Evolutionary conservation across 140 eudicot genomes (phyloP).

Genomic region (Ambrosia hybrid): DNA sequence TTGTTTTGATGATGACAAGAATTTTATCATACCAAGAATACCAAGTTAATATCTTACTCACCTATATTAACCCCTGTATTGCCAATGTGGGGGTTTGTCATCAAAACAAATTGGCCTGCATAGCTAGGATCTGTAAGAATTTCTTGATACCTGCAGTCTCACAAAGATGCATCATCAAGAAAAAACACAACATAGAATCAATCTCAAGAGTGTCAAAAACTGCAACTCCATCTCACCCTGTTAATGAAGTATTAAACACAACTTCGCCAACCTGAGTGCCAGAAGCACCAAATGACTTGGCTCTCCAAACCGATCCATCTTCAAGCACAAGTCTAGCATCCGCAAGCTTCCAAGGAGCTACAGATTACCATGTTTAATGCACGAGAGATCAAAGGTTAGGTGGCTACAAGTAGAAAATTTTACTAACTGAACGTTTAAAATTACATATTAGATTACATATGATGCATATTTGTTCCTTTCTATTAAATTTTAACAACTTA

Average conservation of each 20-base stretch:
- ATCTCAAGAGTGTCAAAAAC: background rate
- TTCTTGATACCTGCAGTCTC: constrained; percentile 69
- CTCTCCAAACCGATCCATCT: constrained; percentile 95
- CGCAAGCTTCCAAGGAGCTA: constrained; percentile 93
- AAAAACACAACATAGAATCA: too few relatives aligned
- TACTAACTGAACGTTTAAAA: background rate
- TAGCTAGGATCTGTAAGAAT: constrained; percentile 98
- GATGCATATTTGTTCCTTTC: background rate
- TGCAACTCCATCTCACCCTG: constrained; percentile 56
- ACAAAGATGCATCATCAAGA: background rate
- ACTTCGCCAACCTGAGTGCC: constrained; percentile 99
- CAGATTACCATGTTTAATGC: background rate
- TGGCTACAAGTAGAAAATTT: too few relatives aligned
- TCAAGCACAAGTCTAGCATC: constrained; percentile 97
- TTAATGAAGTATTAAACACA: constrained; percentile 91
- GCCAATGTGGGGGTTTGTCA: constrained; percentile 96
- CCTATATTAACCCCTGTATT: constrained; percentile 97
- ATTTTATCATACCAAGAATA: background rate
- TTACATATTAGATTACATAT: background rate
- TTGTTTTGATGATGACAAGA: constrained; percentile 1
- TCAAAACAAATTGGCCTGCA: constrained; percentile 97
- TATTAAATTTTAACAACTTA: background rate
- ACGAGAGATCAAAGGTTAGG: too few relatives aligned
- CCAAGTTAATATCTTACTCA: constrained; percentile 26
- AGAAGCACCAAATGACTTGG: constrained; percentile 92